A percentile compares a stretch with the other conserved stretches of the same genome.
phyloP scores from a whole-genome alignment of 371 early-diverging fungal species.

The Syncephalastrum sp. region DNA sequence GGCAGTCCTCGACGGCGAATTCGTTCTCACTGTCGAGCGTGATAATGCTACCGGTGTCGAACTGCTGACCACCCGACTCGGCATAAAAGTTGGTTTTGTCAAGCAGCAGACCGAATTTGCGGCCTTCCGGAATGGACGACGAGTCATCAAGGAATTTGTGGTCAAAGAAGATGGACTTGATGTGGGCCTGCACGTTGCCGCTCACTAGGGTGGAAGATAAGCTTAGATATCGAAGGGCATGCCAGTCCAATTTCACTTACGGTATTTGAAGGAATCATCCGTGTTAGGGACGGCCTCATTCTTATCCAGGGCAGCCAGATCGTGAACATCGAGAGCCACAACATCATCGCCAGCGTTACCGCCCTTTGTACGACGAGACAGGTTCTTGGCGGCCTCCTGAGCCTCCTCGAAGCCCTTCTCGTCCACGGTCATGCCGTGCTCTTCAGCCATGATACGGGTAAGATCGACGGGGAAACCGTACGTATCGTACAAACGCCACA shows the following conservation, averaged over 20 bases:
- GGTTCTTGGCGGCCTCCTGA: slow-evolving; percentile 83
- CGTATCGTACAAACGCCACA: slow-evolving; percentile 99
- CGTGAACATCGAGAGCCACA: slow-evolving; percentile 91
- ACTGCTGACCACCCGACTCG: slow-evolving; percentile 99
- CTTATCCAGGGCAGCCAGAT: slow-evolving; percentile 83
- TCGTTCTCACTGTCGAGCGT: slow-evolving; percentile 80
- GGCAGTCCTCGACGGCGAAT: slow-evolving; percentile 94
- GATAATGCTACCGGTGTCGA: slow-evolving; percentile 93
- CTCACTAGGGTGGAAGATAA: slow-evolving; percentile 28
- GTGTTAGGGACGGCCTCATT: slow-evolving; percentile 76
- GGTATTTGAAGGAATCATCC: slow-evolving; percentile 90
- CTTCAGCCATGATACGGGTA: slow-evolving; percentile 98
- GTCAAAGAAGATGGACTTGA: slow-evolving; percentile 74
- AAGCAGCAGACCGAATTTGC: slow-evolving; percentile 84
- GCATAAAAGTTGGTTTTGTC: slow-evolving; percentile 99
- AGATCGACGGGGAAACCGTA: slow-evolving; percentile 99
- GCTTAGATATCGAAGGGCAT: background rate
- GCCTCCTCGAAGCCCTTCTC: slow-evolving; percentile 83
- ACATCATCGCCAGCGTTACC: slow-evolving; percentile 52
- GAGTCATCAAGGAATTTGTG: slow-evolving; percentile 53
- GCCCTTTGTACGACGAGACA: slow-evolving; percentile 71
- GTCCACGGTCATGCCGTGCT: slow-evolving; percentile 88
- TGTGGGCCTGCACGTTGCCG: slow-evolving; percentile 64
- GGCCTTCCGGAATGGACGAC: slow-evolving; percentile 51
- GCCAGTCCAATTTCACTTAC: slow-evolving; percentile 12